Evolutionary conservation across 2,329 filamentous ascomycete genomes (phyloP).

Genomic region (Claviceps quebecensis): DNA sequence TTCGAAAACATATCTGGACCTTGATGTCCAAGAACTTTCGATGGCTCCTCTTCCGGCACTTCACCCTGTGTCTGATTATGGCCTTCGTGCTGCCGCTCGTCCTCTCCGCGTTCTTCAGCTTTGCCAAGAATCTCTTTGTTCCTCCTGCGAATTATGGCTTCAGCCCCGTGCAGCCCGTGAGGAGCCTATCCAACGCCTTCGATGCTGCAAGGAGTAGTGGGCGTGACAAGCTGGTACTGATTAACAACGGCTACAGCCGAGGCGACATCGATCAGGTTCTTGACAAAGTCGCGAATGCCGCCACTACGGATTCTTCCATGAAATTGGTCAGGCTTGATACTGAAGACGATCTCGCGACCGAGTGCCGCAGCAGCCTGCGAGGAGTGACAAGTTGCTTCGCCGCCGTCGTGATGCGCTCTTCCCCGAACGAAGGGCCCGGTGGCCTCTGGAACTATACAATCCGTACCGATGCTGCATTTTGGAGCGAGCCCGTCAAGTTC

Average conservation of each 20-base stretch:
- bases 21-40: constrained; percentile 48
- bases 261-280: constrained; percentile 65
- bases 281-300: constrained; percentile 41
- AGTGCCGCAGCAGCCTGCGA: constrained; percentile 49
- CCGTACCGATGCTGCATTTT: constrained; percentile 56
- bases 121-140: constrained; percentile 71
- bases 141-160: constrained; percentile 66
- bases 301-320: constrained; percentile 37
- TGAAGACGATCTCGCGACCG: constrained; percentile 43
- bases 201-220: constrained; percentile 36
- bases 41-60: constrained; percentile 41
- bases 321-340: constrained; percentile 38
- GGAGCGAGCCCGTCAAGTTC: constrained; percentile 42
- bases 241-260: constrained; percentile 57
- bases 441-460: constrained; percentile 78
- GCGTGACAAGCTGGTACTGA: constrained; percentile 59
- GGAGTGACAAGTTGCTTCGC: constrained; percentile 61
- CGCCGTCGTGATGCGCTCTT: constrained; percentile 61
- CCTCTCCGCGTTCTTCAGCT: constrained; percentile 47
- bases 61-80: constrained; percentile 36
- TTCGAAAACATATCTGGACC: constrained; percentile 45
- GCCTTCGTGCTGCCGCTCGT: constrained; percentile 46
- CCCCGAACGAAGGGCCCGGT: constrained; percentile 52
- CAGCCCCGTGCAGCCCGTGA: constrained; percentile 44
- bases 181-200: constrained; percentile 51